These are phyloP conservation scores for Aspergillus cavernicola DNA, from an alignment of 495 filamentous ascomycete genomes.

Conservation along the genomic window DNA sequence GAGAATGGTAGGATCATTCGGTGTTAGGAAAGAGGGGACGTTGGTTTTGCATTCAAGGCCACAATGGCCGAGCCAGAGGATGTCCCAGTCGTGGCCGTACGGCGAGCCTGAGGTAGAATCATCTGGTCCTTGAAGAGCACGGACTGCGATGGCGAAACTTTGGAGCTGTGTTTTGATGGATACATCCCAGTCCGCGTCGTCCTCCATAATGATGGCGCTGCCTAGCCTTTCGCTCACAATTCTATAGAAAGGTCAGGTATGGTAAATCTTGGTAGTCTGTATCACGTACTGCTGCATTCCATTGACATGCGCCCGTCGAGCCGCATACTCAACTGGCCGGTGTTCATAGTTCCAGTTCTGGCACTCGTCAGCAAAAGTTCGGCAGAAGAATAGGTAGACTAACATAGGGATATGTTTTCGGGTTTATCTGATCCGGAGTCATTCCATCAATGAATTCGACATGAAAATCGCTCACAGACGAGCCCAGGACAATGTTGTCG, in stretches of 20 bases:
- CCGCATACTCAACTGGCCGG: conserved; percentile 18
- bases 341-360: conserved; percentile 23
- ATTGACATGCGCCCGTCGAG: conserved; percentile 31
- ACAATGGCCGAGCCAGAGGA: conserved; percentile 54
- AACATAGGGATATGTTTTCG: conserved; percentile 22
- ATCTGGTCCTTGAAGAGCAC: conserved; percentile 25
- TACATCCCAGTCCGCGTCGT: conserved; percentile 56
- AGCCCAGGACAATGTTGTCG: conserved; percentile 53
- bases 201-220: conserved; percentile 51
- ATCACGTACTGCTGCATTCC: conserved; percentile 23
- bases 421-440: conserved; percentile 16
- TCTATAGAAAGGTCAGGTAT: conserved; percentile 8
- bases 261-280: neutral
- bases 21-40: conserved; percentile 16
- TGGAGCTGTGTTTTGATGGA: conserved; percentile 44
- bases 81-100: conserved; percentile 55
- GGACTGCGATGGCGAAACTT: conserved; percentile 40
- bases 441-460: conserved; percentile 47
- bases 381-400: conserved; percentile 1
- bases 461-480: conserved; percentile 46
- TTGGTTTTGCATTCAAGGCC: conserved; percentile 22
- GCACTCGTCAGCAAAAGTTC: conserved; percentile 10
- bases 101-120: conserved; percentile 28
- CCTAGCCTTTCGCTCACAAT: conserved; percentile 41
- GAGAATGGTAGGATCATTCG: conserved; percentile 19